Percentiles rank a stretch among this genome's conserved stretches.
These are phyloP conservation scores for Flaveria linearis DNA, from an alignment of 129 eudicot genomes.

Conservation along the genomic window DNA sequence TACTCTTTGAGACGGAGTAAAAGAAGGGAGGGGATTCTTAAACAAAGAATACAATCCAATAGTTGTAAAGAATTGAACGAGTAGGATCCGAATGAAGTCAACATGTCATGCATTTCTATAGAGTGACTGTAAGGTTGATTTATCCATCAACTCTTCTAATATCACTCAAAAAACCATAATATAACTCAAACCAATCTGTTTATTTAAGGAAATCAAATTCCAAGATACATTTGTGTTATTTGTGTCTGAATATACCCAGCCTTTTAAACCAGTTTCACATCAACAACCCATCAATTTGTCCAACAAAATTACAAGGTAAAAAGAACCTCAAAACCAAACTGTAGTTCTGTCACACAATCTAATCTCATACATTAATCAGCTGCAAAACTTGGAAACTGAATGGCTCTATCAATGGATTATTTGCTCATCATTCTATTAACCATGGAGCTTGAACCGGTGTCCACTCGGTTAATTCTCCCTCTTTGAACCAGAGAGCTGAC, in stretches of 20 bases:
- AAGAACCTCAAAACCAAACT: not conserved
- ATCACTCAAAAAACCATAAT: not conserved
- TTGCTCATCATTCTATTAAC: constrained; percentile 58
- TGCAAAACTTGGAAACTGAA: constrained; percentile 19
- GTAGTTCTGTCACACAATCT: not conserved
- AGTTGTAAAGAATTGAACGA: no score
- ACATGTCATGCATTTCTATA: no score
- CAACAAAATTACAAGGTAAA: constrained; percentile 24
- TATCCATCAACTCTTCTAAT: no score
- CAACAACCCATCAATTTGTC: not conserved
- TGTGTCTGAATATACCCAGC: not conserved
- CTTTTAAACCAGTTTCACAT: not conserved
- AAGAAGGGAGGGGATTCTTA: no score
- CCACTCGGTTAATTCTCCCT: constrained; percentile 86
- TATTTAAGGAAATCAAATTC: not conserved
- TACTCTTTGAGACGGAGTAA: no score
- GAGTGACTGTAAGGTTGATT: no score
- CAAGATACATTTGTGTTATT: not conserved
- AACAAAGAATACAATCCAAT: no score
- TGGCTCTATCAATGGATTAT: constrained; percentile 21
- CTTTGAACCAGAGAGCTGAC: constrained; percentile 95
- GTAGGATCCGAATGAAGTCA: no score
- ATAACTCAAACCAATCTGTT: not conserved
- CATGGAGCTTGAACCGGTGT: constrained; percentile 76
- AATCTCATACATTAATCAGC: constrained; percentile 32